phyloP scores from a whole-genome alignment of 2,329 filamentous ascomycete genomes.

The Epichloe brachyelytri region DNA sequence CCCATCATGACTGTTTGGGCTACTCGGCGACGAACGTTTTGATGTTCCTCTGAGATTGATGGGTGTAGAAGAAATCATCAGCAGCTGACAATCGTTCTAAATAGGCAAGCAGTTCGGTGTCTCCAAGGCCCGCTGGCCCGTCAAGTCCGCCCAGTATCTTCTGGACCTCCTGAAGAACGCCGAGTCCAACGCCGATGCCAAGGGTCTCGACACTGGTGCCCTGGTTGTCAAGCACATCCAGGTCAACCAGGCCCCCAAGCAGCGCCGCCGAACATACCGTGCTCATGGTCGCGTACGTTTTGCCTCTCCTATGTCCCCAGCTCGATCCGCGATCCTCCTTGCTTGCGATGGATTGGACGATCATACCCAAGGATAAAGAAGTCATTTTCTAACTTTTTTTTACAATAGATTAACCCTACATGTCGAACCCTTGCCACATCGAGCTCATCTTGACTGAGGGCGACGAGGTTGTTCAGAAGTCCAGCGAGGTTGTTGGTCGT shows the following conservation, averaged over 20 bases:
- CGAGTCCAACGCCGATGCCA: constrained; percentile 91
- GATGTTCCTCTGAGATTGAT: neutral
- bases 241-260: constrained; percentile 99
- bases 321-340: neutral
- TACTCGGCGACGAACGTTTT: neutral
- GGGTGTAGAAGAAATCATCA: neutral
- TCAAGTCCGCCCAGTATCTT: constrained; percentile 98
- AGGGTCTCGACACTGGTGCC: constrained; percentile 95
- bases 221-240: constrained; percentile 99
- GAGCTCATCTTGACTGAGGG: constrained; percentile 98
- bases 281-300: constrained; percentile 95
- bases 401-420: constrained; percentile 94
- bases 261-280: constrained; percentile 98
- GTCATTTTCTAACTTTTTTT: constrained; percentile 12
- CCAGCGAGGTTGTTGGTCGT: constrained; percentile 63
- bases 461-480: constrained; percentile 92
- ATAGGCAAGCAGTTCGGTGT: constrained; percentile 98
- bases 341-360: neutral
- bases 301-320: neutral
- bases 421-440: constrained; percentile 99
- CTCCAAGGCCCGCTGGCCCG: constrained; percentile 94
- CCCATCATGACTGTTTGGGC: neutral
- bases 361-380: neutral
- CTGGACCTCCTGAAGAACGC: constrained; percentile 95
- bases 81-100: constrained; percentile 14